These are phyloP conservation scores for Leucosporidium scottii DNA, from an alignment of 768 basidiomycete species.

Conservation along the genomic window DNA sequence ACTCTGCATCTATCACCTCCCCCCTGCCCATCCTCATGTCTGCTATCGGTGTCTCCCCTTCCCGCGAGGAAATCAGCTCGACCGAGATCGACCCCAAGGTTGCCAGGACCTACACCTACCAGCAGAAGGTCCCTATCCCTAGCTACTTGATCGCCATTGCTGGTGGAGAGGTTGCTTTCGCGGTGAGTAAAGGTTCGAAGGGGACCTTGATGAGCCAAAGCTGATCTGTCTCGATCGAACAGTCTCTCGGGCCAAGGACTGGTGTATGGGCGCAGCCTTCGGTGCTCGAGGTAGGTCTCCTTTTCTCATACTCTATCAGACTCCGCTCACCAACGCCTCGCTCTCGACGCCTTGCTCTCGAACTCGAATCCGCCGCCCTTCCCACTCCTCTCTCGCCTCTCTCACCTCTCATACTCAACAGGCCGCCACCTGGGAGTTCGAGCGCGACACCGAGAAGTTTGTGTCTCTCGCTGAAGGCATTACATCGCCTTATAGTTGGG, in stretches of 20 bases:
- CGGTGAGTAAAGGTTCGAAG: background rate
- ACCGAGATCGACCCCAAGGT: conserved; percentile 57
- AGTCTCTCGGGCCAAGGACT: conserved; percentile 61
- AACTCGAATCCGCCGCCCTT: no score
- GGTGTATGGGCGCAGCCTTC: conserved; percentile 92
- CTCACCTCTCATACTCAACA: no score
- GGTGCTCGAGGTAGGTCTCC: conserved; percentile 42
- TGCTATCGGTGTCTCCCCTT: conserved; percentile 70
- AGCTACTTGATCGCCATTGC: conserved; percentile 91
- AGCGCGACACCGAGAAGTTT: conserved; percentile 39
- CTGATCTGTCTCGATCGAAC: background rate
- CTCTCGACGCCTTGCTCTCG: no score
- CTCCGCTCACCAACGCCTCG: no score
- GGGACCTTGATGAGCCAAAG: background rate
- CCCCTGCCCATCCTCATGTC: conserved; percentile 81
- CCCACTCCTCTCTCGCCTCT: no score
- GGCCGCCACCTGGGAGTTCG: conserved; percentile 14
- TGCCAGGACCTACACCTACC: conserved; percentile 18
- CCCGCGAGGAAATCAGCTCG: conserved; percentile 53
- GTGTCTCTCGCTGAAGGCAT: conserved; percentile 57
- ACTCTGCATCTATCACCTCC: conserved; percentile 67
- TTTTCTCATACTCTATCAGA: no score
- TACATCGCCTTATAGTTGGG: conserved; percentile 68
- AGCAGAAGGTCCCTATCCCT: conserved; percentile 73
- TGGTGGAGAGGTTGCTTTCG: conserved; percentile 67